Base-by-base conservation (phyloP, 148 eudicot genomes). In the Rhododendron molle region DNA sequence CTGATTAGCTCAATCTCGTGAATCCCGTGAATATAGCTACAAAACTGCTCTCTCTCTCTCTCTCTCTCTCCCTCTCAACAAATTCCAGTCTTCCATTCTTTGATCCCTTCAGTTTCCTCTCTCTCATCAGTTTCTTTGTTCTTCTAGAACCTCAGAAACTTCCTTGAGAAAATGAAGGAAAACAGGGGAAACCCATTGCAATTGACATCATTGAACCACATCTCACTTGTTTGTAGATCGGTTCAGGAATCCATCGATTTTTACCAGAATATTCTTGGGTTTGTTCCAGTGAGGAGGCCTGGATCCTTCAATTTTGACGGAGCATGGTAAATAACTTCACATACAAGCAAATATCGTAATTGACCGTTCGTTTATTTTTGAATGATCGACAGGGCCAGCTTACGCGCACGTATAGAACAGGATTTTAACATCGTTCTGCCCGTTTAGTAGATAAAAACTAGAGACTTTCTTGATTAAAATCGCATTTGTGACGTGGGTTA, bases 301-400 rank as follows among this genome's bases (percentile, higher is more conserved):
- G 94, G 95, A 2, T 96, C 99, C 1, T 91, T 96, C 49, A 88
- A 95, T 79, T 96, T 96, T 58, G 88, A 93, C 58, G 98, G 99
- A 40, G 99, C 99, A 32, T 96, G 99, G 99, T 96, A 94, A 54
- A 23, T 87, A 18, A 60, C 9, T 54, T 1, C 36, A 13, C 16
- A 2, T 28, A 43, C 4, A 77, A 76, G 23, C 47, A 77, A 40
- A 54, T 16, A 13, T 16, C 58, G 23, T 34, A 74, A 12, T 69
- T 10, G 74, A 11, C 11, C 12, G 5, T 69, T 69, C 13, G 12
- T 47, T 7, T 28, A 14, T 46, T 46, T 46, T 46, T n/a, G n/a
- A n/a, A n/a, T n/a, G n/a, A n/a, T n/a, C n/a, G n/a, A n/a, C n/a
- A n/a, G n/a, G n/a, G n/a, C n/a, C 54, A 13, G 16, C 3, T 47